A percentile compares a stretch with the other conserved stretches of the same genome.
These are phyloP conservation scores for Lentinula boryana DNA, from an alignment of 768 basidiomycete genomes.

Conservation along the genomic window DNA sequence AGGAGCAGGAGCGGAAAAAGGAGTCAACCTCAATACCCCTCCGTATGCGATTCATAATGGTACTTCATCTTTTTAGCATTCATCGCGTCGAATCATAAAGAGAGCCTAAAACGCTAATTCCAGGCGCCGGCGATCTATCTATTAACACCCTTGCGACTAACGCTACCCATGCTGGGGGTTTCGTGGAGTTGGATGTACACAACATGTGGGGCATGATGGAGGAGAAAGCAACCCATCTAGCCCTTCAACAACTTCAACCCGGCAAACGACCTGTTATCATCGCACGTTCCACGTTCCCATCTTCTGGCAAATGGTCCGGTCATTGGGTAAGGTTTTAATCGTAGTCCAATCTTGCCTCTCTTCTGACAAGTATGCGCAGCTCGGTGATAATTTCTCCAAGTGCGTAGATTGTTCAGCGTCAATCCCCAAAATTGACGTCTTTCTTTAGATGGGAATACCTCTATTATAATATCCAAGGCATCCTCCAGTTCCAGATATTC, in stretches of 20 bases:
- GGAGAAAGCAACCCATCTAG: conserved; percentile 57
- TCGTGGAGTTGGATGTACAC: conserved; percentile 61
- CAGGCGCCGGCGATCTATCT: conserved; percentile 49
- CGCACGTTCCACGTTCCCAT: conserved; percentile 63
- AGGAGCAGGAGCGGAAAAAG: conserved; percentile 42
- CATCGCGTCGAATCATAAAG: background rate
- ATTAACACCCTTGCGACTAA: conserved; percentile 60
- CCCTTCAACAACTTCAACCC: conserved; percentile 45
- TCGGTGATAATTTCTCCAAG: conserved; percentile 55
- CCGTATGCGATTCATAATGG: conserved; percentile 74
- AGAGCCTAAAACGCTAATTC: background rate
- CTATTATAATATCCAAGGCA: conserved; percentile 63
- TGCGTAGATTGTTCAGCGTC: background rate
- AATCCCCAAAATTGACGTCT: background rate
- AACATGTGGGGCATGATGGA: conserved; percentile 72
- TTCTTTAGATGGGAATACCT: conserved; percentile 65
- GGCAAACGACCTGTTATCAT: conserved; percentile 68
- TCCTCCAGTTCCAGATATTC: conserved; percentile 80
- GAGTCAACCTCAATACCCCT: conserved; percentile 48
- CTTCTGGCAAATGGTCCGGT: conserved; percentile 63
- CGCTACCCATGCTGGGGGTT: conserved; percentile 60
- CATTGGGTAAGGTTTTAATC: conserved; percentile 48
- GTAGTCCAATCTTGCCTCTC: background rate
- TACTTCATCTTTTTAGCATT: conserved; percentile 15
- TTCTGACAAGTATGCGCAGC: conserved; percentile 25